Evolutionary conservation across 352 stramenopile genomes (phyloP), one percentile per base, ranked within the genome.

Genomic region (Plasmopara viticola): DNA sequence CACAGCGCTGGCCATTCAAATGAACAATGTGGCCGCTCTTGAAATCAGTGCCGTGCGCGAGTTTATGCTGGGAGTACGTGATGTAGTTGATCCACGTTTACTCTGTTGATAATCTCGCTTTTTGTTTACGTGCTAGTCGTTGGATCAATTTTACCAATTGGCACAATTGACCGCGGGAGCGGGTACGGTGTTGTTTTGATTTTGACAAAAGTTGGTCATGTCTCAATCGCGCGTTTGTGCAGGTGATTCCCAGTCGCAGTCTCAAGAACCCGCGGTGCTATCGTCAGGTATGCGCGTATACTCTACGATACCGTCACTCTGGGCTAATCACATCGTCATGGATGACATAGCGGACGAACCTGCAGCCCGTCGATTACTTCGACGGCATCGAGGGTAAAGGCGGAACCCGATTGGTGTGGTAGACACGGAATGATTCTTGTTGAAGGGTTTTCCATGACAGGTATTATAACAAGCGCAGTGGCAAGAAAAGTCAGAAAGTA

Each of bases 1-100:
- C 34, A 82, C 79, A 28, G 80, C 83, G 20, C 84, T 78, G 35
- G 83, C 79, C 25, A 84, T 93, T 62, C 68, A 92, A 68, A 88
- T 95, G 81, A 95, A 92, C 74, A 92, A 93, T 50, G 82, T 93
- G 25, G 72, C 75, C 0, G 83, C 81, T 15, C 70, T 95, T 9
- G 85, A 95, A 58, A 87, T 95, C 66, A 92, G 84, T 53, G 89
- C 81, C 9, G 80, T 95, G 29, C 83, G 83, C n/a, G 72, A 90
- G 57, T 87, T 95, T 41, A 91, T 95, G 79, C 74, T 86, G 20
- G 73, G 74, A 25, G 82, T 93, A 68, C 56, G 70, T 64, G 39
- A n/a, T 5, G 12, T 20, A 1, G 0, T 35, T 12, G 10, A 8
- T 12, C 2, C 10, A 12, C 31, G 31, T 39, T n/a, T 6, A 15